These are phyloP conservation scores for Gynandropsis gynandra DNA, from an alignment of 345 rosid genomes.

Conservation along the genomic window DNA sequence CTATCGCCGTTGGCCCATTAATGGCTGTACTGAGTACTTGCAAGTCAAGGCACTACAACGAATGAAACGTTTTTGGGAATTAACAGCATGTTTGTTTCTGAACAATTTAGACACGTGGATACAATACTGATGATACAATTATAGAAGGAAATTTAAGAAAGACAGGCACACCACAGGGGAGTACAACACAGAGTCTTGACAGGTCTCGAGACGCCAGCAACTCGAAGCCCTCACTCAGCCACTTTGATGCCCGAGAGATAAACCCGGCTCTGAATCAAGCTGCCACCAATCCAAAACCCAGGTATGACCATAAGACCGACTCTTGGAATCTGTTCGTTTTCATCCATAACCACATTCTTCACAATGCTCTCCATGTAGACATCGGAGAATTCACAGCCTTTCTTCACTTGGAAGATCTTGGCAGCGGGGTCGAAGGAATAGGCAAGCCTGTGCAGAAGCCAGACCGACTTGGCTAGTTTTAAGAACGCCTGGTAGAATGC, in stretches of 20 bases:
- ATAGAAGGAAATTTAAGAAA: constrained; percentile 11
- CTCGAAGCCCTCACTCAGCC: constrained; percentile 34
- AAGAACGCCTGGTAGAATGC: constrained; percentile 68
- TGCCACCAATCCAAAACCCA: constrained; percentile 71
- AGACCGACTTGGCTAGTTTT: constrained; percentile 64
- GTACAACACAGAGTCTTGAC: background rate
- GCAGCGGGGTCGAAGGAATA: constrained; percentile 59
- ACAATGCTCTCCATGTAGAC: constrained; percentile 75
- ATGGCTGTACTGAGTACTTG: too few relatives aligned
- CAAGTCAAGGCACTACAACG: too few relatives aligned
- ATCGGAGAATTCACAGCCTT: constrained; percentile 64
- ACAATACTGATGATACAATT: constrained; percentile 2
- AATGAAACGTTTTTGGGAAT: too few relatives aligned
- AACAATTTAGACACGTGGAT: constrained; percentile 11
- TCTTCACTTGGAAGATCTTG: constrained; percentile 59
- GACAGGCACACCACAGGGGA: constrained; percentile 14
- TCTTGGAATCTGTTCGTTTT: constrained; percentile 40
- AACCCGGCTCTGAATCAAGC: constrained; percentile 65
- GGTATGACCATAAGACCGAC: constrained; percentile 86
- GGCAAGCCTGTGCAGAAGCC: constrained; percentile 79
- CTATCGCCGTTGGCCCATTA: too few relatives aligned
- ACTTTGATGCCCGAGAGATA: constrained; percentile 68
- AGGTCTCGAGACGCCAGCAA: background rate
- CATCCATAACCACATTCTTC: constrained; percentile 53
- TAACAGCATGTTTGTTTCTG: background rate